A percentile compares a stretch with the other conserved stretches of the same genome.
phyloP scores from a whole-genome alignment of 2,329 filamentous ascomycete species.

The Cladosporium velox region DNA sequence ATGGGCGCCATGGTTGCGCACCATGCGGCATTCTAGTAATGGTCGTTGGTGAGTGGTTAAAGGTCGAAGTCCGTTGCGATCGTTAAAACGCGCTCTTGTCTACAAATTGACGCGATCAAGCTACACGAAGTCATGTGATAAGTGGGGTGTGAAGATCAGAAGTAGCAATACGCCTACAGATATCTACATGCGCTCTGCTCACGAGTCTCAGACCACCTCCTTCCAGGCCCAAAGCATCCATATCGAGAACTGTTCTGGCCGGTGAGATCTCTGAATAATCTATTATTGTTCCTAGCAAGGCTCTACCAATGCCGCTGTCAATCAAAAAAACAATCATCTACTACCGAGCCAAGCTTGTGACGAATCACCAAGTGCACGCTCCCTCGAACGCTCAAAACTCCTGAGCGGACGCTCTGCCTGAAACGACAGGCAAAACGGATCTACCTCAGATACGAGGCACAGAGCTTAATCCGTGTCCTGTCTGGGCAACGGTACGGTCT shows the following conservation, averaged over 20 bases:
- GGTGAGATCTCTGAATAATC: not conserved
- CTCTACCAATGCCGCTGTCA: not conserved
- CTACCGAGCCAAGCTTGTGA: not conserved
- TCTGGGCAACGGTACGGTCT: constrained; percentile 6
- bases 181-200: not conserved
- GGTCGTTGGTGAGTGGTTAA: not conserved
- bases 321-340: not conserved
- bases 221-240: not conserved
- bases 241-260: not conserved
- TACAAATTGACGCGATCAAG: not conserved
- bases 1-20: constrained; percentile 32
- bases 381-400: not conserved
- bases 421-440: constrained; percentile 7
- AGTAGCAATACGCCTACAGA: not conserved
- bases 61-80: not conserved
- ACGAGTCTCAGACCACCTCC: not conserved
- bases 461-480: not conserved
- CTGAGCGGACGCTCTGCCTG: constrained; percentile 3
- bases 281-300: not conserved
- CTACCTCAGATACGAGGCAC: not conserved
- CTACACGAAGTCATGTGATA: not conserved
- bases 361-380: not conserved
- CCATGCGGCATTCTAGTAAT: not conserved
- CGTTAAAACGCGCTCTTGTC: not conserved
- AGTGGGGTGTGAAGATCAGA: not conserved